Percentiles rank a stretch among this genome's conserved stretches.
Evolutionary conservation across 208 protist genomes (phyloP).

Genomic region (Leishmania tropica): DNA sequence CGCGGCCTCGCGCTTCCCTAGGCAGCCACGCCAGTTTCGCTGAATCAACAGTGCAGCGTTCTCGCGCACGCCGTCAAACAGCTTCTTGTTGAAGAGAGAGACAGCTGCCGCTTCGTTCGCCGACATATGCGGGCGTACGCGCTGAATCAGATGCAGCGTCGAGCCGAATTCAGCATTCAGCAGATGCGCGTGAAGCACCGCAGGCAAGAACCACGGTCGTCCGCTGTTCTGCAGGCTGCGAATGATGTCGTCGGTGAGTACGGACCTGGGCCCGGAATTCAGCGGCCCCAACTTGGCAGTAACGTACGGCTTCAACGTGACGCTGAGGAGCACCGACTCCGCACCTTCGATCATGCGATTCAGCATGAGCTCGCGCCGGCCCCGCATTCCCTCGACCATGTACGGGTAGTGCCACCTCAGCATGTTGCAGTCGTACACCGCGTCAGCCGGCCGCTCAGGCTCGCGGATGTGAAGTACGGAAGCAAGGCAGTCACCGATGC

Average conservation of each 20-base stretch:
- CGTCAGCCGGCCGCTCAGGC: constrained; percentile 68
- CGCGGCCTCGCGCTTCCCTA: constrained; percentile 47
- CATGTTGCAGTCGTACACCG: constrained; percentile 81
- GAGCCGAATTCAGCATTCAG: constrained; percentile 85
- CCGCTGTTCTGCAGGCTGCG: constrained; percentile 64
- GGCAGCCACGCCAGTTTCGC: constrained; percentile 69
- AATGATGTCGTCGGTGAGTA: constrained; percentile 75
- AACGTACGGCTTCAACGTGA: constrained; percentile 74
- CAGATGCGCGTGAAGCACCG: constrained; percentile 75
- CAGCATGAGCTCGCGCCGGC: constrained; percentile 70
- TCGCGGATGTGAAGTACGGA: constrained; percentile 78
- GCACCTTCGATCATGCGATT: constrained; percentile 84
- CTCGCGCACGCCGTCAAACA: constrained; percentile 63
- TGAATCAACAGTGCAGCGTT: constrained; percentile 81
- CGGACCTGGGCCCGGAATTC: constrained; percentile 34
- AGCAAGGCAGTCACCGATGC: constrained; percentile 86
- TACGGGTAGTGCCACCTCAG: constrained; percentile 90
- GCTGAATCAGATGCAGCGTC: constrained; percentile 76
- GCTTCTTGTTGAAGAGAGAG: constrained; percentile 64
- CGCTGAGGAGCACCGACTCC: constrained; percentile 70
- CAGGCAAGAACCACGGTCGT: constrained; percentile 72
- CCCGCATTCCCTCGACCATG: constrained; percentile 65
- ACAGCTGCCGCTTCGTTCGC: constrained; percentile 75
- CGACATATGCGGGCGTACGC: constrained; percentile 52
- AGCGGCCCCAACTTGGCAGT: constrained; percentile 68